Conservation (phyloP, 495 filamentous ascomycete genomes). For the Hypoxylon intermedium region DNA sequence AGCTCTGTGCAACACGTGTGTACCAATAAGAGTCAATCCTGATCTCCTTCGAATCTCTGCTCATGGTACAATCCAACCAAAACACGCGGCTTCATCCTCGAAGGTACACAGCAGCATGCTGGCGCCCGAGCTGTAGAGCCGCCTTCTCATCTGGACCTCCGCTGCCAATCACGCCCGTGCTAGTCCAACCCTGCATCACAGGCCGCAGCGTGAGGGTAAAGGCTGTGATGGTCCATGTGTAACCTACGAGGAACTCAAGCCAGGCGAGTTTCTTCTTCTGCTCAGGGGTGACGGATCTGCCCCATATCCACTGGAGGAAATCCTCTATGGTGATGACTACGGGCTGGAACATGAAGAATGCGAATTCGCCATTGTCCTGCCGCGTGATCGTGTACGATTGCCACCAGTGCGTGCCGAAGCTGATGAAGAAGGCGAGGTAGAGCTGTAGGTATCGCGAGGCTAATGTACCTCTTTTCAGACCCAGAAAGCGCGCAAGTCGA, state of each 20-base stretch:
- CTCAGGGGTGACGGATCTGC: conserved; percentile 11
- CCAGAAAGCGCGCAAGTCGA: conserved; percentile 22
- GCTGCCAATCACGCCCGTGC: conserved; percentile 7
- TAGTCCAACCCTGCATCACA: conserved; percentile 7
- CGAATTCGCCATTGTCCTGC: conserved; percentile 19
- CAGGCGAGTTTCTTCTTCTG: conserved; percentile 2
- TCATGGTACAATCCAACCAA: neutral
- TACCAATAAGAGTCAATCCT: neutral
- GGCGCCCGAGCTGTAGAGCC: conserved; percentile 7
- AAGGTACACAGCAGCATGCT: conserved; percentile 12
- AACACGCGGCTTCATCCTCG: neutral
- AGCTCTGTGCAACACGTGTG: neutral
- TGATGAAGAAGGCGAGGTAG: conserved; percentile 34
- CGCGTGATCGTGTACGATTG: conserved; percentile 8
- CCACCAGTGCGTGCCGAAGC: conserved; percentile 26
- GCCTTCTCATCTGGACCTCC: conserved; percentile 4
- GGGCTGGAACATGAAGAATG: conserved; percentile 37
- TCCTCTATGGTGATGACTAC: conserved; percentile 37
- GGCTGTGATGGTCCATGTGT: conserved; percentile 17
- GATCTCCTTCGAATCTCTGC: neutral
- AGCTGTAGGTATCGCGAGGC: conserved; percentile 37
- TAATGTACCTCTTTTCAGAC: conserved; percentile 29
- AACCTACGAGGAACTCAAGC: conserved; percentile 7
- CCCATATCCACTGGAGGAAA: conserved; percentile 25
- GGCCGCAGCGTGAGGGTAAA: conserved; percentile 14